Evolutionary conservation across 1,284 basidiomycete genomes (phyloP).

Genomic region (Tylopilus sp.): DNA sequence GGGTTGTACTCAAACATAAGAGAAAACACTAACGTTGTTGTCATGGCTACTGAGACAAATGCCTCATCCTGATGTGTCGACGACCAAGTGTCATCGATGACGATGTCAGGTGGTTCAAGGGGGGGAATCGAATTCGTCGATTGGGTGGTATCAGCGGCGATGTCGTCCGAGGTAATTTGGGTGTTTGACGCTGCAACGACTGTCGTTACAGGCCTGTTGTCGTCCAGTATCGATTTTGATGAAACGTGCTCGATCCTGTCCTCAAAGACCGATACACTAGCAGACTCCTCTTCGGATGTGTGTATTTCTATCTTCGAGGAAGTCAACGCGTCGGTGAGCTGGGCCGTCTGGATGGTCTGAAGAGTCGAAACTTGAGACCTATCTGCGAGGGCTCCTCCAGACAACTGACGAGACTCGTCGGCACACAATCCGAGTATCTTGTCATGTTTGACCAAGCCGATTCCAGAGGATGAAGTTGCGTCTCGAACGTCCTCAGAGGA

Average conservation of each 20-base stretch:
- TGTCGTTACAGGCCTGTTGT: not conserved
- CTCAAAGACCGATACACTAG: no score
- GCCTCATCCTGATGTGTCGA: not conserved
- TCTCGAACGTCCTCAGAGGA: not conserved
- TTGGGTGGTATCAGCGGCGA: not conserved
- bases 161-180: not conserved
- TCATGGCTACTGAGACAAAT: not conserved
- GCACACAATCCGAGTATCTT: not conserved
- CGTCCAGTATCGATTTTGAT: not conserved
- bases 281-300: not conserved
- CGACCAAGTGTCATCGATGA: not conserved
- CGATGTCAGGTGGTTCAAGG: not conserved
- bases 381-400: not conserved
- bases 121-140: no score
- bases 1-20: not conserved
- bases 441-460: not conserved
- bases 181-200: not conserved
- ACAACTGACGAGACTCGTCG: not conserved
- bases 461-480: not conserved
- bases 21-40: constrained; percentile 8
- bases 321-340: not conserved
- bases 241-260: not conserved
- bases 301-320: not conserved
- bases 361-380: not conserved
- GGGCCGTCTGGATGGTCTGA: not conserved